Evolutionary conservation across 2,329 filamentous ascomycete genomes (phyloP), one percentile per base, ranked within the genome.

Genomic region (Decorospora gaudefroyi): DNA sequence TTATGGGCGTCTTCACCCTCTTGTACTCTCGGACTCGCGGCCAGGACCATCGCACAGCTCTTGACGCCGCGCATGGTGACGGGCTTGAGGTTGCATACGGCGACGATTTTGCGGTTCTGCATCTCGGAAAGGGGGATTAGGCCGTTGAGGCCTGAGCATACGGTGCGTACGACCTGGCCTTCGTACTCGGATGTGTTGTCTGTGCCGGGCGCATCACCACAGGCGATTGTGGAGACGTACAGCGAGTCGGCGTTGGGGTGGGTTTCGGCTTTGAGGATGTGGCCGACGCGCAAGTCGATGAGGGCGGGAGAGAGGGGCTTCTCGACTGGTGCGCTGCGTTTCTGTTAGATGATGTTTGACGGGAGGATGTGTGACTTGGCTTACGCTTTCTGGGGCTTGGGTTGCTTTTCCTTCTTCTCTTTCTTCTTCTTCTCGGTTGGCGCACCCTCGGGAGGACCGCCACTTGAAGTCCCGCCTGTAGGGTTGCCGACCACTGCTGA

Each of bases 211-310:
- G 86, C 79, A 72, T 99, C 93, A 55, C 93, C 93, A 76, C 92
- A 90, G 54, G 90, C 90, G 65, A 99, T 95, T 40, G 91, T 97
- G 51, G 88, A 95, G 49, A 99, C 93, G 74, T 85, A 99, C 38
- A 99, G 82, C 9, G 88, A 95, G 76, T 99, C 93, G 55, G 93
- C 93, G 64, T 99, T 95, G 40, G 93, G 93, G 77, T 99, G 93
- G 72, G 90, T 87, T 74, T 93, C 82, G 37, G 91, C 91, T 75
- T 96, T 95, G 66, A 99, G 85, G 62, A 99, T 96, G 77, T 97
- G 93, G 49, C 93, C 93, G 49, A 99, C 92, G 54, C 93, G 86
- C 37, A 99, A 85, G 71, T 99, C 93, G 68, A 99, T 96, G 49
- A 96, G 82, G 46, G 81, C 79, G 2, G 93, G 93, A 1, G 89